Evolutionary conservation across 2,329 filamentous ascomycete genomes (phyloP).

Genomic region (Alternaria triticina): DNA sequence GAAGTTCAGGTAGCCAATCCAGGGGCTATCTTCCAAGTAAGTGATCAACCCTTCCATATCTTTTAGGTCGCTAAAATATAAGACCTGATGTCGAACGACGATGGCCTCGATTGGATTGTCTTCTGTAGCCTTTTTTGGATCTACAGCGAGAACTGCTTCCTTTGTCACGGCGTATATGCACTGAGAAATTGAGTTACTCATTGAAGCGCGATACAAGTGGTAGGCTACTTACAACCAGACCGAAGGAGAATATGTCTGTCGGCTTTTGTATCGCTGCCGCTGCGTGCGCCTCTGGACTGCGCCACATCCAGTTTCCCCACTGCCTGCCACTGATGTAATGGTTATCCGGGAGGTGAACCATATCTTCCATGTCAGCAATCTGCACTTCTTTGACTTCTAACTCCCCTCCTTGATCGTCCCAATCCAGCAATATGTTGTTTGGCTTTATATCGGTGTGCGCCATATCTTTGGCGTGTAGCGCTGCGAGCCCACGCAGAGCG

Average conservation of each 20-base stretch:
- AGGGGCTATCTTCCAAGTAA: neutral
- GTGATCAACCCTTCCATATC: neutral
- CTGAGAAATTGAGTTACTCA: neutral
- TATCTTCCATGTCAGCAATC: slow-evolving; percentile 52
- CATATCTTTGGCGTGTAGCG: slow-evolving; percentile 19
- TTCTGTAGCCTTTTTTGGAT: neutral
- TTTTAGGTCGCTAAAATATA: neutral
- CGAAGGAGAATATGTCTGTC: slow-evolving; percentile 55
- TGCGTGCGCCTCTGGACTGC: slow-evolving; percentile 55
- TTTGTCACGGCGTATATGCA: neutral
- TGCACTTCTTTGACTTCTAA: slow-evolving; percentile 47
- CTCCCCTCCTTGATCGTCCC: slow-evolving; percentile 35
- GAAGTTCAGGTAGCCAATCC: neutral
- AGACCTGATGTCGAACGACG: neutral
- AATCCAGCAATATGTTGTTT: slow-evolving; percentile 55
- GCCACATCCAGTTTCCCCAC: slow-evolving; percentile 55
- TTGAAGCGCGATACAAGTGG: neutral
- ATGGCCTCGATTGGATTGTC: neutral
- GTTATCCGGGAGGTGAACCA: slow-evolving; percentile 48
- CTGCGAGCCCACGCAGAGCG: slow-evolving; percentile 8
- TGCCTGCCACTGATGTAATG: slow-evolving; percentile 47
- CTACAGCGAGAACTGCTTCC: neutral
- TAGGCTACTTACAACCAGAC: slow-evolving; percentile 49
- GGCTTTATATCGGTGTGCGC: slow-evolving; percentile 50
- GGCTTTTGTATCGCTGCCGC: slow-evolving; percentile 47